A percentile compares a stretch with the other conserved stretches of the same genome.
Conservation (phyloP, 1,284 basidiomycete genomes). For the Sanguinoderma infundibulare region DNA sequence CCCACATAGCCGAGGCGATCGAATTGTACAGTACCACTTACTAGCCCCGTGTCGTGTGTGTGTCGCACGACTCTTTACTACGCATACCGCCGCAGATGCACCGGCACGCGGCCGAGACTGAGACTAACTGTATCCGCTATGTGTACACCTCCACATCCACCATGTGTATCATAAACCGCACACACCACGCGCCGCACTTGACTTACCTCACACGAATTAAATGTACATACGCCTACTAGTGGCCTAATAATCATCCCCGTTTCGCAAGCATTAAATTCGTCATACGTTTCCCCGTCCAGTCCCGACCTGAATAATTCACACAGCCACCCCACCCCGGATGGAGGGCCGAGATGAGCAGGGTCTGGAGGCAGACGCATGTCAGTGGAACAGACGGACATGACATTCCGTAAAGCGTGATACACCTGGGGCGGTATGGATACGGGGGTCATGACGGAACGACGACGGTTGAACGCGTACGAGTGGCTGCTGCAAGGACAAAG, state of each 20-base stretch:
- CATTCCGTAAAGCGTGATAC: slow-evolving; percentile 9
- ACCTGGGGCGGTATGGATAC: slow-evolving; percentile 3
- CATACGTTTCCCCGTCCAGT: neutral
- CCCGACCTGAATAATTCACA: neutral
- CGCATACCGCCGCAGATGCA: slow-evolving; percentile 1
- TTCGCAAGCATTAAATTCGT: neutral
- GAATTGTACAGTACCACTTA: slow-evolving; percentile 3
- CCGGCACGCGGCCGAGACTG: no score
- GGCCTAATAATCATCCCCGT: slow-evolving; percentile 3
- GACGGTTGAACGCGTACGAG: neutral
- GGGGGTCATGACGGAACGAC: slow-evolving; percentile 7
- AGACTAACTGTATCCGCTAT: slow-evolving; percentile 13
- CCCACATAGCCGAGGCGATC: neutral
- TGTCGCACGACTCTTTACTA: no score
- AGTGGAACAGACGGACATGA: neutral
- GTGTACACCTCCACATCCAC: slow-evolving; percentile 5
- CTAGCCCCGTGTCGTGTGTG: no score
- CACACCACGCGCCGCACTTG: neutral
- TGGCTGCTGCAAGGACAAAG: no score
- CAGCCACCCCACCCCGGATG: neutral
- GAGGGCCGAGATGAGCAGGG: neutral
- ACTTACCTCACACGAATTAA: no score
- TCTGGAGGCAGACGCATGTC: neutral
- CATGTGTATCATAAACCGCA: slow-evolving; percentile 12
- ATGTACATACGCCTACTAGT: neutral